Evolutionary conservation across 306 rosid species (phyloP).

Genomic region (Rosa chinensis): DNA sequence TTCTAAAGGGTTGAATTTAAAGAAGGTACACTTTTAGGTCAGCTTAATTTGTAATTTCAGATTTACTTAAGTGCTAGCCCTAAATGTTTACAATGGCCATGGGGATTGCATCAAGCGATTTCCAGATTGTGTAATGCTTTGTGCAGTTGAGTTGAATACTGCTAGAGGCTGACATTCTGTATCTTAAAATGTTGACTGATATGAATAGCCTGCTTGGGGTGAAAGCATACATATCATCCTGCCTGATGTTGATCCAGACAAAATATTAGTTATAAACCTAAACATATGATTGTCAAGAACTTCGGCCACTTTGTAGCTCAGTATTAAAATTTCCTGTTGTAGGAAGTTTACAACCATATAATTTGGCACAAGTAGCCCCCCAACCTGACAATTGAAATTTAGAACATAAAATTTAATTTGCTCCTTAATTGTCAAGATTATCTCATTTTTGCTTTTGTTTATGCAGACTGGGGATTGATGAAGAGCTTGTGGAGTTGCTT

Average conservation of each 20-base stretch:
- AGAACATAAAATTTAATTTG: background rate
- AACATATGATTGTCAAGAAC: background rate
- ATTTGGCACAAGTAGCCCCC: background rate
- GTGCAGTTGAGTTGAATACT: background rate
- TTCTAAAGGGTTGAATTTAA: background rate
- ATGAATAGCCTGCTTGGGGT: background rate
- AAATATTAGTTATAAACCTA: background rate
- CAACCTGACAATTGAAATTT: background rate
- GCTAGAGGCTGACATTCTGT: background rate
- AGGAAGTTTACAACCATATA: background rate
- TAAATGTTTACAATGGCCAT: background rate
- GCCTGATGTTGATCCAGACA: background rate
- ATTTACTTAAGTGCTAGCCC: background rate
- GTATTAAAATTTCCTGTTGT: background rate
- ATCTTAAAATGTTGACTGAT: background rate
- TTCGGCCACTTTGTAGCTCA: background rate
- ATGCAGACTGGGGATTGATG: slow-evolving; percentile 86
- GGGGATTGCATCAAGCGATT: background rate
- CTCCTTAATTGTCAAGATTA: background rate
- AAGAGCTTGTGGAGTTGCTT: slow-evolving; percentile 87
- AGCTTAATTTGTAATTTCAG: background rate
- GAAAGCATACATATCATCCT: background rate
- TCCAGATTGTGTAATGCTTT: background rate
- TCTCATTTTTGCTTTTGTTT: slow-evolving; percentile 31
- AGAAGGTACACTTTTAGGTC: background rate